Percentiles rank a stretch among this genome's conserved stretches.
Evolutionary conservation across 129 eudicot genomes (phyloP).

Genomic region (Helianthus annuus): HanXRQr2.0-SUNRISE NC_035448.2:180731909-180732408

Average conservation of each 20-base stretch:
- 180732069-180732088: conserved; percentile 17
- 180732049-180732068: conserved; percentile 16
- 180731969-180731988: neutral
- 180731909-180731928: neutral
- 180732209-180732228: conserved; percentile 10
- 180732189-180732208: conserved; percentile 17
- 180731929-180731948: neutral
- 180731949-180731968: neutral
- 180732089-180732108: conserved; percentile 23
- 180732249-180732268: conserved; percentile 3
- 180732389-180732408: conserved; percentile 18
- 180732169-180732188: neutral
- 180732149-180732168: conserved; percentile 3
- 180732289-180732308: conserved; percentile 2
- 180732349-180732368: neutral
- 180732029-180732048: conserved; percentile 15
- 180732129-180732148: neutral
- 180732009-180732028: neutral
- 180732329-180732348: neutral
- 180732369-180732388: neutral
- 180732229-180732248: conserved; percentile 8
- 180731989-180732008: neutral
- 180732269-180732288: conserved; percentile 34
- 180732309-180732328: conserved; percentile 5
- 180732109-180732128: conserved; percentile 14